Evolutionary conservation across 495 filamentous ascomycete genomes (phyloP), one percentile per base, ranked within the genome.

Genomic region (Aspergillus affinis): DNA sequence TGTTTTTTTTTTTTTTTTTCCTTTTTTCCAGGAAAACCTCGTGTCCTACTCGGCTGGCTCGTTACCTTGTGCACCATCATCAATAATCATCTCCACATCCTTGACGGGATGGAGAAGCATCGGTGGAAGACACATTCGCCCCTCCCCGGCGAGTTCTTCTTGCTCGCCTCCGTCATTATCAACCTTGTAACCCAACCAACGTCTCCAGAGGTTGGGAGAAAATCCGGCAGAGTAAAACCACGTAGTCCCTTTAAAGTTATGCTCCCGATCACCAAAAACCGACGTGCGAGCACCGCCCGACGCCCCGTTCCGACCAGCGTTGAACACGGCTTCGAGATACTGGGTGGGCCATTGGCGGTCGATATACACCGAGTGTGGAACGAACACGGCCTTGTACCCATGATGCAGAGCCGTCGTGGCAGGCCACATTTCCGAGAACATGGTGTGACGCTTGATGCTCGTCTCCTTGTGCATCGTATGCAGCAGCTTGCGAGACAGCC

Each of bases 341-440:
- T 82, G 77, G 3, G 82, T 80, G 8, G 94, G 94, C 94, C 94
- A 98, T 52, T 83, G 80, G 48, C 94, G 89, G 70, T 98, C 94
- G 21, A 98, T 84, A 69, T 89, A 97, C 44, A 96, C 81, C 0
- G 93, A 91, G 68, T 98, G 94, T 2, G 94, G 94, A 13, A 88
- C 91, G 66, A 87, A 97, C 21, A 98, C 94, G 49, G 91, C 94
- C 75, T 98, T 98, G 78, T 91, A 86, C 12, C 94, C 94, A 69
- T 98, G 94, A 55, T 98, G 95, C 4, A 98, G 80, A 8, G 93
- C 90, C 5, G 86, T 82, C 0, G 89, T 90, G 18, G 88, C 88
- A 0, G 93, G 89, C 90, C 90, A 97, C 92, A 97, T 97, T 72
- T 98, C 94, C 0, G 90, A 89, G 77, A 96, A 98, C 75, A 94